A percentile compares a stretch with the other conserved stretches of the same genome.
phyloP scores from a whole-genome alignment of 129 eudicot species.

The Chrysanthemum lavandulifolium region DNA sequence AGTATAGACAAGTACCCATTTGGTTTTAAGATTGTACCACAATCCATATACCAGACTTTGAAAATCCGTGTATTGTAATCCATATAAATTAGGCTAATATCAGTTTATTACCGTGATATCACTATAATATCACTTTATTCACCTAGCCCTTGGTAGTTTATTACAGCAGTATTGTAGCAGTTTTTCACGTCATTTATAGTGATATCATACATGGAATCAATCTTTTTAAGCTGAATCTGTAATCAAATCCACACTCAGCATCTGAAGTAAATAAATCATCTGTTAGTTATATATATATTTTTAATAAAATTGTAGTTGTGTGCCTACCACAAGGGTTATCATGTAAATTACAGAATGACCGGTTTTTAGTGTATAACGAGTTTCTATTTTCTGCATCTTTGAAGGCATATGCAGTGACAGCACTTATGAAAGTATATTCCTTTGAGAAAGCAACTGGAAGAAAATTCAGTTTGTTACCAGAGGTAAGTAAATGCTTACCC shows the following conservation, averaged over 20 bases:
- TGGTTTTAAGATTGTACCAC: neutral
- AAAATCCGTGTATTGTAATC: neutral
- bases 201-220: neutral
- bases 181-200: neutral
- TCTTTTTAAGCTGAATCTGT: neutral
- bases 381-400: slow-evolving; percentile 20
- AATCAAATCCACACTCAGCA: no score
- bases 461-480: slow-evolving; percentile 79
- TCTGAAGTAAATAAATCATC: neutral
- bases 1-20: neutral
- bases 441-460: slow-evolving; percentile 95
- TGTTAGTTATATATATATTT: neutral
- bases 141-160: neutral
- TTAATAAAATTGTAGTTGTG: neutral
- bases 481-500: slow-evolving; percentile 50
- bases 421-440: slow-evolving; percentile 85
- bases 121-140: neutral
- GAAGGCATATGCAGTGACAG: slow-evolving; percentile 94
- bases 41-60: neutral
- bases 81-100: neutral
- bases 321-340: neutral
- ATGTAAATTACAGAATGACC: neutral
- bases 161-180: neutral
- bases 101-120: neutral
- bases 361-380: neutral